These are phyloP conservation scores for Phytophthora aleatoria DNA, from an alignment of 352 stramenopile species.

Conservation along the genomic window DNA sequence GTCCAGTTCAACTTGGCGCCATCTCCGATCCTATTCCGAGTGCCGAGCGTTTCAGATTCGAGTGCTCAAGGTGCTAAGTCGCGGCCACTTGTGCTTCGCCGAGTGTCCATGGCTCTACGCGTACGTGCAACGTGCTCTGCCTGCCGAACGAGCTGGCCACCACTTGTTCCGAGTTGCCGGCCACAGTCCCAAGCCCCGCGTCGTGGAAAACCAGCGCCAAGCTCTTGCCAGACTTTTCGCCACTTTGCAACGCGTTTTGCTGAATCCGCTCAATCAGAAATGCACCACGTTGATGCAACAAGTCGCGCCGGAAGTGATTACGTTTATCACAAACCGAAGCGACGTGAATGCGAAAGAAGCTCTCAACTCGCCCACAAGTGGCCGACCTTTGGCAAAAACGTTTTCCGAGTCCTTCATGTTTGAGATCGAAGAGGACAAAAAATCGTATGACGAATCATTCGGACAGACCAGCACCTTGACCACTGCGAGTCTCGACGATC, in stretches of 20 bases:
- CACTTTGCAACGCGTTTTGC: constrained; percentile 45
- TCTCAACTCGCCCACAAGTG: constrained; percentile 28
- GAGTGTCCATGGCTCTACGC: constrained; percentile 53
- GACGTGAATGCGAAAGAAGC: constrained; percentile 11
- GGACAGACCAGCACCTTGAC: constrained; percentile 25
- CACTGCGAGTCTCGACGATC: constrained; percentile 25
- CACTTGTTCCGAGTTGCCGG: constrained; percentile 35
- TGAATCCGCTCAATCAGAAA: constrained; percentile 47
- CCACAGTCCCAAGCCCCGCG: constrained; percentile 22
- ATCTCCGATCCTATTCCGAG: constrained; percentile 42
- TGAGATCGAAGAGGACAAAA: constrained; percentile 12
- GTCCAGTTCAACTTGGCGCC: constrained; percentile 43
- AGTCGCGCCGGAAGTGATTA: constrained; percentile 38
- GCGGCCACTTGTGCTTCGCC: constrained; percentile 48
- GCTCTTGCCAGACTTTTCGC: constrained; percentile 42
- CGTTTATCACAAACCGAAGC: constrained; percentile 40
- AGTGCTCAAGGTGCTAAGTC: constrained; percentile 37
- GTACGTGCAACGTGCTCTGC: constrained; percentile 42
- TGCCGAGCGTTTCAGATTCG: constrained; percentile 43
- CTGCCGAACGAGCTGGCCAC: constrained; percentile 19
- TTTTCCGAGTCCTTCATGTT: constrained; percentile 44
- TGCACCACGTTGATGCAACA: constrained; percentile 38
- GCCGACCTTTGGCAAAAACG: constrained; percentile 32
- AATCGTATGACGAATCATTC: constrained; percentile 6
- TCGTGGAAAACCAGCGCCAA: constrained; percentile 35